Base-by-base conservation (phyloP, 345 rosid genomes). In the Streptanthus diversifolius region DNA sequence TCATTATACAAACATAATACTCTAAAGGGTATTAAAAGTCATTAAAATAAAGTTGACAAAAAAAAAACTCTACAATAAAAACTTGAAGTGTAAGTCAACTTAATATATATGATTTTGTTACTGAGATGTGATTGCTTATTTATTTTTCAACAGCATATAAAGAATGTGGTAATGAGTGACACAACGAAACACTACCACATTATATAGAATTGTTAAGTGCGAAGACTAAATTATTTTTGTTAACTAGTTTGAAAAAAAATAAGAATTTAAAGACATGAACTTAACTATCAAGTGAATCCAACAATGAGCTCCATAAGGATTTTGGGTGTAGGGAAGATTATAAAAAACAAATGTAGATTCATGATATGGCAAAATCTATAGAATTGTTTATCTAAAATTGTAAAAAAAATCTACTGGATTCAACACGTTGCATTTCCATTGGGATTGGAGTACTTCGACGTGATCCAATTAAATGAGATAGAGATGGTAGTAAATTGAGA, bases 381-480 rank as follows among this genome's bases (percentile, higher is more conserved):
- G 21, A 54, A 54, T 4, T 29, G 18, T 48, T 49, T 17, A 15
- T n/a, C 3, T 5, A 11, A 0, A 49, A 21, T 21, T 4, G 4
- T 10, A 30, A 17, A 9, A 3, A 32, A 30, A 65, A 13, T 24
- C 35, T 21, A 14, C 8, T 14, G 29, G 41, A 53, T 66, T 32
- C n/a, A 43, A 47, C 9, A 25, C 59, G 13, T 15, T 53, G 53
- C 55, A 15, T 21, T 41, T 56, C 24, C 64, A 1, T 69, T 71
- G 62, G 68, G 66, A 24, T 45, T 18, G 59, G 64, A 63, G 35
- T 47, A 47, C 35, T 43, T 71, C 10, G 68, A 63, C 63, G 22
- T 39, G 30, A 54, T 72, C 48, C 29, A 32, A 41, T 32, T 7
- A 54, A 22, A 22, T 10, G 58, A 54, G 57, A 53, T 52, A 37